phyloP scores from a whole-genome alignment of 140 eudicot genomes.

The Bidens hawaiensis region DNA sequence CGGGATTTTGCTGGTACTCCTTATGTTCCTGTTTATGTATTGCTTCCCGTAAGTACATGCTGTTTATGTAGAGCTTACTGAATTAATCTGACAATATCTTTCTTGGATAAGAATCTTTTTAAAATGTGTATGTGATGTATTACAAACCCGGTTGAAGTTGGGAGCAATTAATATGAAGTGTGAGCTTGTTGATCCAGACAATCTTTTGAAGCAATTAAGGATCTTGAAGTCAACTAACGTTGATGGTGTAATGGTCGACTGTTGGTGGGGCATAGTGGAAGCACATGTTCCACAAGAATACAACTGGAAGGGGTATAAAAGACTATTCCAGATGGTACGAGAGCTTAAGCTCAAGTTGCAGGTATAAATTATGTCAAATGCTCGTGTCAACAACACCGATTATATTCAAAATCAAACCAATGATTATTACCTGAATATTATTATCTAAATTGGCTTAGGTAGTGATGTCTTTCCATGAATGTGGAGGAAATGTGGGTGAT shows the following conservation, averaged over 20 bases:
- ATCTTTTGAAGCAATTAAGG: constrained; percentile 67
- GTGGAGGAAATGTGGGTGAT: constrained; percentile 95
- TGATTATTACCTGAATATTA: neutral
- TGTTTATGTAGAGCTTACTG: constrained; percentile 9
- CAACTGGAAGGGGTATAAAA: constrained; percentile 94
- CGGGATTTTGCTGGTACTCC: constrained; percentile 90
- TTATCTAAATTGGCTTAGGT: constrained; percentile 58
- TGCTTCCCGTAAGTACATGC: constrained; percentile 75
- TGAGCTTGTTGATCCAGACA: constrained; percentile 86
- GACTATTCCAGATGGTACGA: constrained; percentile 77
- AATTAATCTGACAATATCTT: constrained; percentile 5
- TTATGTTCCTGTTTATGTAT: constrained; percentile 84
- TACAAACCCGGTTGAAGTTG: constrained; percentile 46
- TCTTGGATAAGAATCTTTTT: constrained; percentile 7
- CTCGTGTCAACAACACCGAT: constrained; percentile 1
- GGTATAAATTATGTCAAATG: constrained; percentile 34
- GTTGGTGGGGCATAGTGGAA: constrained; percentile 99
- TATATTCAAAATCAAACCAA: neutral
- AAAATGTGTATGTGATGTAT: constrained; percentile 9
- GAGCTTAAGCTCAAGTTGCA: constrained; percentile 80
- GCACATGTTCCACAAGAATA: constrained; percentile 91
- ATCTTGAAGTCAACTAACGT: constrained; percentile 63
- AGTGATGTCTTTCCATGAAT: constrained; percentile 91
- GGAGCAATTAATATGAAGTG: constrained; percentile 87
- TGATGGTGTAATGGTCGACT: constrained; percentile 86